A percentile compares a stretch with the other conserved stretches of the same genome.
Evolutionary conservation across 177 flowering plant genomes (phyloP).

Genomic region (Vitis hybrid): DNA sequence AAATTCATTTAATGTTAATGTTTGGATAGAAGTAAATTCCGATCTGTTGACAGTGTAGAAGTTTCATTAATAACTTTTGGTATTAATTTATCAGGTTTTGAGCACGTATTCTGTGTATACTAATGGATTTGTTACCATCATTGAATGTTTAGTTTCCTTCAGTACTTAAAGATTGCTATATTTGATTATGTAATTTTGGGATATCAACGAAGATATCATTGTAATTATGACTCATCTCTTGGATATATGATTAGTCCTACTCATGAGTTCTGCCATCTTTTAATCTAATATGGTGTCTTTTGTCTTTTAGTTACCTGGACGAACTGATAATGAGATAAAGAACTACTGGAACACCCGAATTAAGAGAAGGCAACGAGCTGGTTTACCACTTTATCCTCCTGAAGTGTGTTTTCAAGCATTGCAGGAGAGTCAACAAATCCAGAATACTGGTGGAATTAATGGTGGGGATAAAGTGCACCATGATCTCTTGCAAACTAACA

Average conservation of each 20-base stretch:
- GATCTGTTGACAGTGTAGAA: too few relatives aligned
- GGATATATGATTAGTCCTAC: not conserved
- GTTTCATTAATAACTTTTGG: too few relatives aligned
- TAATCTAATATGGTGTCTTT: slow-evolving; percentile 2
- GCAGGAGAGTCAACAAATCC: slow-evolving; percentile 45
- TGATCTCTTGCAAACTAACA: slow-evolving; percentile 40
- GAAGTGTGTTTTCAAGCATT: slow-evolving; percentile 53
- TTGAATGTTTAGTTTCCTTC: too few relatives aligned
- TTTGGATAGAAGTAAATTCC: too few relatives aligned
- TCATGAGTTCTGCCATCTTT: not conserved
- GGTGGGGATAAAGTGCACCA: slow-evolving; percentile 33
- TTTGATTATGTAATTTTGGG: too few relatives aligned
- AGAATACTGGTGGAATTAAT: slow-evolving; percentile 18
- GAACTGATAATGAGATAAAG: slow-evolving; percentile 97
- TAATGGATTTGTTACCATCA: too few relatives aligned
- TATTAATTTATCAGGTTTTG: too few relatives aligned
- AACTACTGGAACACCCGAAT: slow-evolving; percentile 96
- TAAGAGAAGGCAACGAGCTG: slow-evolving; percentile 87
- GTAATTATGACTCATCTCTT: not conserved
- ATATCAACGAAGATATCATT: not conserved
- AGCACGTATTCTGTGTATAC: too few relatives aligned
- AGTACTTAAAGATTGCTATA: too few relatives aligned
- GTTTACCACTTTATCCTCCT: slow-evolving; percentile 87
- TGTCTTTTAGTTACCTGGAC: slow-evolving; percentile 72
- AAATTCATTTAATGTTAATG: too few relatives aligned